These are phyloP conservation scores for Didymella keratinophila DNA, from an alignment of 2,329 filamentous ascomycete genomes.

Conservation along the genomic window DNA sequence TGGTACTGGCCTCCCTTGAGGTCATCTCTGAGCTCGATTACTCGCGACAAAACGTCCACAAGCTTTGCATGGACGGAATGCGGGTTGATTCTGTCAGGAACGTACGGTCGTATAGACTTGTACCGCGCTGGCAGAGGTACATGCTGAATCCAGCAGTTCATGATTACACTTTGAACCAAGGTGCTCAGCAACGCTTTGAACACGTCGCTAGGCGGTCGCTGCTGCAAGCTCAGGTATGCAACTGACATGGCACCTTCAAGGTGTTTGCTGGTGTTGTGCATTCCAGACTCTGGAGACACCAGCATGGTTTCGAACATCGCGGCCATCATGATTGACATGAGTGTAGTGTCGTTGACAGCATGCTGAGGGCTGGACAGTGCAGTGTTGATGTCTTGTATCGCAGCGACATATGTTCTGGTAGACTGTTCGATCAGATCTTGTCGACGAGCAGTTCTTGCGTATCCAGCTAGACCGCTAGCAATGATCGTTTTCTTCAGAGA, in stretches of 20 bases:
- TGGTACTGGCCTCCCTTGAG: conserved; percentile 7
- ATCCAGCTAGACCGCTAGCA: conserved; percentile 38
- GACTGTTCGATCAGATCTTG: conserved; percentile 29
- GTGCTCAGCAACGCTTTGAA: conserved; percentile 25
- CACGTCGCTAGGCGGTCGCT: conserved; percentile 21
- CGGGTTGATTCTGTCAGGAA: conserved; percentile 16
- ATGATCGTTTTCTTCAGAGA: conserved; percentile 31
- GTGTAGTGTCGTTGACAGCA: conserved; percentile 29
- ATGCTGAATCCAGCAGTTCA: conserved; percentile 41
- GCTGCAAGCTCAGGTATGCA: conserved; percentile 32
- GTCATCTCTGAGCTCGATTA: conserved; percentile 29
- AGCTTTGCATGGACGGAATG: conserved; percentile 25
- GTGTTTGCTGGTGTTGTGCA: conserved; percentile 38
- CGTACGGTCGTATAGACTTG: conserved; percentile 17
- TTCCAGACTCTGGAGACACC: conserved; percentile 24
- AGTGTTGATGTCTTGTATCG: conserved; percentile 34
- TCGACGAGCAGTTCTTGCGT: conserved; percentile 27
- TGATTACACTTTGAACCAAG: conserved; percentile 32
- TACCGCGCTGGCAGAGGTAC: conserved; percentile 29
- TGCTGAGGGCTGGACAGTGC: conserved; percentile 25
- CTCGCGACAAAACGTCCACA: conserved; percentile 28
- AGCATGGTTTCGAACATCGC: conserved; percentile 42
- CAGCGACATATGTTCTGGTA: conserved; percentile 31
- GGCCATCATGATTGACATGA: conserved; percentile 37
- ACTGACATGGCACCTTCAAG: conserved; percentile 39